phyloP scores from a whole-genome alignment of 108 stramenopile genomes.

The Fistulifera solaris region DNA sequence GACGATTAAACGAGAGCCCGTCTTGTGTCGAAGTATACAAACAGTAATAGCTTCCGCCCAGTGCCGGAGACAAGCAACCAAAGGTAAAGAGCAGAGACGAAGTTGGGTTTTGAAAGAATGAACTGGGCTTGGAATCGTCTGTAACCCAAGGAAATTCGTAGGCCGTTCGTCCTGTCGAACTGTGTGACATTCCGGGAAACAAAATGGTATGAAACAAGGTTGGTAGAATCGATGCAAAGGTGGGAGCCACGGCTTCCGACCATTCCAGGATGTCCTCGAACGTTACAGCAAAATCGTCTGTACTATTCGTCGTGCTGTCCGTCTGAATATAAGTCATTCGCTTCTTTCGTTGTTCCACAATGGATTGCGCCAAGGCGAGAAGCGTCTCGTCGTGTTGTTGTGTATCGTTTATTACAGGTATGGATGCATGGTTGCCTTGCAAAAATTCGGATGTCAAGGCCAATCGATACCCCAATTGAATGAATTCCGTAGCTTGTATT shows the following conservation, averaged over 20 bases:
- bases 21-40: conserved; percentile 72
- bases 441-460: conserved; percentile 30
- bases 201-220: conserved; percentile 62
- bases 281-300: not conserved
- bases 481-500: conserved; percentile 26
- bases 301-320: not conserved
- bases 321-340: conserved; percentile 3
- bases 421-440: conserved; percentile 1
- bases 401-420: not conserved
- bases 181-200: conserved; percentile 35
- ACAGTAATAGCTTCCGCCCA: conserved; percentile 57
- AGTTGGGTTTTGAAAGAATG: conserved; percentile 15
- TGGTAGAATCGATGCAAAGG: conserved; percentile 48
- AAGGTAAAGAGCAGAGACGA: conserved; percentile 42
- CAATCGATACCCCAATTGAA: conserved; percentile 25
- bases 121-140: conserved; percentile 13
- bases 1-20: conserved; percentile 71
- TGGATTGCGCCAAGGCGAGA: conserved; percentile 22
- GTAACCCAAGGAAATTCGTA: conserved; percentile 42
- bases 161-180: conserved; percentile 34
- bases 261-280: conserved; percentile 52
- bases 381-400: not conserved
- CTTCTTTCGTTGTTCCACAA: conserved; percentile 7
- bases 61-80: conserved; percentile 35
- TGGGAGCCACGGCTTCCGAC: conserved; percentile 58